phyloP scores from a whole-genome alignment of 2,329 filamentous ascomycete species.

The Lomentospora prolificans region DNA sequence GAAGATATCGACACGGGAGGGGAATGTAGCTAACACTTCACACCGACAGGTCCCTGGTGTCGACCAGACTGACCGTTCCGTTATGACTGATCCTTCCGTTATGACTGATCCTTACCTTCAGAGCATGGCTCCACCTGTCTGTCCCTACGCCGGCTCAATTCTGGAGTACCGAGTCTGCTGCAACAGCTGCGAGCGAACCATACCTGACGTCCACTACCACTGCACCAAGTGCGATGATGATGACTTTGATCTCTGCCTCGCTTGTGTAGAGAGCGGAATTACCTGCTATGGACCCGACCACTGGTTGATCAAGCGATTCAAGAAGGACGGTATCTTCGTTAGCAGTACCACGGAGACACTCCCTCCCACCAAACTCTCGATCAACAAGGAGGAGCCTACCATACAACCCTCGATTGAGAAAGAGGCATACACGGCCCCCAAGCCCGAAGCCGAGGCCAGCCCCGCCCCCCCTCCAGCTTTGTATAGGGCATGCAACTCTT shows the following conservation, averaged over 20 bases:
- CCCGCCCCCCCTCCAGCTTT: conserved; percentile 26
- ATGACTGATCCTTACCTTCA: neutral
- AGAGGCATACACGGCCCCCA: neutral
- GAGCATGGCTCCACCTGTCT: neutral
- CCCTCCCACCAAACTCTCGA: conserved; percentile 39
- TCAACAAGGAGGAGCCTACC: neutral
- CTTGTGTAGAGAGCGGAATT: conserved; percentile 65
- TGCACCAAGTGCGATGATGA: conserved; percentile 88
- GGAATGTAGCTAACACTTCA: too few species aligned
- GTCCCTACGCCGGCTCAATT: neutral
- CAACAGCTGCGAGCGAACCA: conserved; percentile 74
- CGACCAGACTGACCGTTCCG: neutral
- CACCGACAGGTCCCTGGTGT: too few species aligned
- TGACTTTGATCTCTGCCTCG: conserved; percentile 85
- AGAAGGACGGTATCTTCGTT: conserved; percentile 68
- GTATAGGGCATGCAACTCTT: conserved; percentile 56
- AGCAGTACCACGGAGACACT: conserved; percentile 81
- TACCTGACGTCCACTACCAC: conserved; percentile 81
- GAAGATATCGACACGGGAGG: neutral
- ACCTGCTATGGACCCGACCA: conserved; percentile 72
- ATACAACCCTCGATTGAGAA: conserved; percentile 3
- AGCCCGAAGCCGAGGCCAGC: neutral
- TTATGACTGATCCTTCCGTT: neutral
- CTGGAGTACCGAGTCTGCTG: conserved; percentile 75
- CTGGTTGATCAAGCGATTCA: conserved; percentile 88